Percentiles rank a stretch among this genome's conserved stretches.
Conservation (phyloP, 306 rosid species). For the Trifolium subterraneum region DNA sequence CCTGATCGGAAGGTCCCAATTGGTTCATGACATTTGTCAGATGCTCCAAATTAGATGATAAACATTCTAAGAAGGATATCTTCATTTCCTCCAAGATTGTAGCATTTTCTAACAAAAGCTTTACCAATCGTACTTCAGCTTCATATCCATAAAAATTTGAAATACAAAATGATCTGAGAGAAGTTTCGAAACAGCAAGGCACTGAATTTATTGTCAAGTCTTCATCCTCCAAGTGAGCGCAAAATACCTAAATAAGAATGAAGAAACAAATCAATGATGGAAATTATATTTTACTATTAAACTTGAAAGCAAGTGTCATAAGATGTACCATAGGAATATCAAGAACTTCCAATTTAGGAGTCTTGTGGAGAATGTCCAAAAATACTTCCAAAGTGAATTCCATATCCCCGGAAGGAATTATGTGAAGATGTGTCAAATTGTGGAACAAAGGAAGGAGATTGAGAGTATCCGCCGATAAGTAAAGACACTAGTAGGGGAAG, state of each 20-base stretch:
- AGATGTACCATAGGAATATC: background rate
- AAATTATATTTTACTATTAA: too few relatives aligned
- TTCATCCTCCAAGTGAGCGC: background rate
- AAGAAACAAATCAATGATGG: too few relatives aligned
- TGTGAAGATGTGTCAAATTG: constrained; percentile 25
- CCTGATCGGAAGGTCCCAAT: background rate
- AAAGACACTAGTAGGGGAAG: constrained; percentile 4
- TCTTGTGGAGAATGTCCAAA: constrained; percentile 37
- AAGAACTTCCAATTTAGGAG: constrained; percentile 35
- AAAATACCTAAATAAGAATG: background rate
- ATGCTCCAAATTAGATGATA: constrained; percentile 16
- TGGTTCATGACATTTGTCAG: constrained; percentile 4
- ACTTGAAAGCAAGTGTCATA: too few relatives aligned
- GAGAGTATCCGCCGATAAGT: background rate
- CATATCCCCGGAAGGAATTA: too few relatives aligned
- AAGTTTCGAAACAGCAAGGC: background rate
- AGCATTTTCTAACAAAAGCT: background rate
- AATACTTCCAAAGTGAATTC: too few relatives aligned
- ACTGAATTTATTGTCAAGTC: background rate
- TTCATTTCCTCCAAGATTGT: constrained; percentile 13
- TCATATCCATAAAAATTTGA: background rate
- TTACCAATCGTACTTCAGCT: background rate
- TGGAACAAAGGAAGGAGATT: constrained; percentile 24
- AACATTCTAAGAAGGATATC: background rate
- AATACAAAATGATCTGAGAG: background rate